A percentile compares a stretch with the other conserved stretches of the same genome.
phyloP scores from a whole-genome alignment of 2,329 filamentous ascomycete species.

The Beauveria scarabaeidicola region DNA sequence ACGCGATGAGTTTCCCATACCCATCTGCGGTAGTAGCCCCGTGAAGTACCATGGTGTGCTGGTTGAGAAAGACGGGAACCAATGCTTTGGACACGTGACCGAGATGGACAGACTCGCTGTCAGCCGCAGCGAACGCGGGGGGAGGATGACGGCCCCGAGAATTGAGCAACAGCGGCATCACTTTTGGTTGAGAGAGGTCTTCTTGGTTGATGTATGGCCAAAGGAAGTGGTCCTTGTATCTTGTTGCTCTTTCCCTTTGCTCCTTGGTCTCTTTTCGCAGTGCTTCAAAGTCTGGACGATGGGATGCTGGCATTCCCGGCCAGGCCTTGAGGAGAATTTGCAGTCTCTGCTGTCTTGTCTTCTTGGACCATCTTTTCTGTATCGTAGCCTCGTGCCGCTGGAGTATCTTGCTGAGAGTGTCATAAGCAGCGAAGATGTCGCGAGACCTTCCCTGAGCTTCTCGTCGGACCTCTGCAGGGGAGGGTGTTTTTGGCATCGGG shows the following conservation, averaged over 20 bases:
- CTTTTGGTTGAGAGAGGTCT: slow-evolving; percentile 37
- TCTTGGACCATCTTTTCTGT: slow-evolving; percentile 47
- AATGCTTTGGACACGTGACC: slow-evolving; percentile 20
- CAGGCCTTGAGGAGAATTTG: slow-evolving; percentile 38
- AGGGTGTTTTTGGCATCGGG: not conserved
- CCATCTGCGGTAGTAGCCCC: slow-evolving; percentile 18
- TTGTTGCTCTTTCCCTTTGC: slow-evolving; percentile 8
- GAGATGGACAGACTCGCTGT: slow-evolving; percentile 27
- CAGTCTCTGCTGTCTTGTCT: slow-evolving; percentile 35
- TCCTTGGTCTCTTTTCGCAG: slow-evolving; percentile 19
- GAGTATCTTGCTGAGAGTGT: slow-evolving; percentile 32
- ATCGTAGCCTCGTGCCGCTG: slow-evolving; percentile 42
- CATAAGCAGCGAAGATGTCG: slow-evolving; percentile 17
- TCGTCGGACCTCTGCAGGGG: slow-evolving; percentile 10
- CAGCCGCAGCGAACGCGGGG: slow-evolving; percentile 36
- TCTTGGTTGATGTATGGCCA: slow-evolving; percentile 52
- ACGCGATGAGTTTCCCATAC: slow-evolving; percentile 29
- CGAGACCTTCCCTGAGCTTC: slow-evolving; percentile 10
- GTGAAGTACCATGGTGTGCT: slow-evolving; percentile 27
- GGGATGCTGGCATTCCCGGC: slow-evolving; percentile 39
- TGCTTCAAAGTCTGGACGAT: slow-evolving; percentile 43
- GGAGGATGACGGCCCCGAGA: slow-evolving; percentile 40
- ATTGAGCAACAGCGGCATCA: slow-evolving; percentile 43
- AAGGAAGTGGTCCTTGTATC: slow-evolving; percentile 29
- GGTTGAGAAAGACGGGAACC: slow-evolving; percentile 20